Base-by-base conservation (phyloP, 2,329 filamentous ascomycete genomes). In the Diplodia seriata region DNA sequence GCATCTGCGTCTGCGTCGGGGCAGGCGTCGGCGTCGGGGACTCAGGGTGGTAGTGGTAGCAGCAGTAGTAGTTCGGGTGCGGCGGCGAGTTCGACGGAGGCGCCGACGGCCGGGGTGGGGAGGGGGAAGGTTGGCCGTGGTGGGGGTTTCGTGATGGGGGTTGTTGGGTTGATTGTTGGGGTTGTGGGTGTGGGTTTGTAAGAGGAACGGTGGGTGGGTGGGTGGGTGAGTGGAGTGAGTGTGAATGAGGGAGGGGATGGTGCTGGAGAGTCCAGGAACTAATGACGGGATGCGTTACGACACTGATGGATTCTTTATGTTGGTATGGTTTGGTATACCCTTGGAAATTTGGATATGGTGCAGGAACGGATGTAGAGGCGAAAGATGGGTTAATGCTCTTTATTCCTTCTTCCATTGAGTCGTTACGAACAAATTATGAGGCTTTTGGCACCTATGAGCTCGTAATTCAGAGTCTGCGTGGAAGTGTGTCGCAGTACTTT, bases 91-190 rank as follows among this genome's bases (percentile, higher is more conserved):
- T 36, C 59, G 47, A 53, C 59, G 47, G 59, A 51, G 47, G 59
- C 59, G 29, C n/a, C 47, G 47, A 63, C 59, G 29, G 59, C 43
- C 9, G 59, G 43, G n/a, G 40, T 18, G 40, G 43, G 18, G 26
- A n/a, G 26, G 26, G 23, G 4, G 40, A 2, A 2, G 18, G 1
- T 2, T 4, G 43, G 26, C 31, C 9, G 12, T 47, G 29, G 43
- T 20, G 23, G 43, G 14, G n/a, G 43, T 29, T 3, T 51, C 7
- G 18, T 38, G 56, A 14, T 33, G 26, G 57, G 20, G 8, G 2
- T 62, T 26, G 57, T 14, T 26, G 40, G 47, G 43, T 26, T 29
- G 9, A n/a, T 62, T 18, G 29, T 23, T 20, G 36, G 14, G 40
- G 12, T 61, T 14, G n/a, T 14, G n/a, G 50, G 29, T 8, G 14